Percentiles rank a stretch among this genome's conserved stretches.
Evolutionary conservation across 2,329 filamentous ascomycete genomes (phyloP).

Genomic region (Rhexocercosporidium sp.): DNA sequence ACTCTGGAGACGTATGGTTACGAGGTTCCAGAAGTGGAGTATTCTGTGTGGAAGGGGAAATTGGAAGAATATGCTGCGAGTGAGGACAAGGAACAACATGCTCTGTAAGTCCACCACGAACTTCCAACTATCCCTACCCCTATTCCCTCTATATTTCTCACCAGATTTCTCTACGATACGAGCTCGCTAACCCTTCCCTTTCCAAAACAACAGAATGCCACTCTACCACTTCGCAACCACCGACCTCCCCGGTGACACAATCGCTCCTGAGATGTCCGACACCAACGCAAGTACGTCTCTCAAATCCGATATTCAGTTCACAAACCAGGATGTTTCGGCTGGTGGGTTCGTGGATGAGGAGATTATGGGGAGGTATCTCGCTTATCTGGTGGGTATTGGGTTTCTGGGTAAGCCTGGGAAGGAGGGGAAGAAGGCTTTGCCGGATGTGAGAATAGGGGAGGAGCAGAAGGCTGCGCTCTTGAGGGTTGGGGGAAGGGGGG

Average conservation of each 20-base stretch:
- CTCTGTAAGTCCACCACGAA: conserved; percentile 54
- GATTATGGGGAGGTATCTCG: conserved; percentile 40
- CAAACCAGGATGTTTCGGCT: conserved; percentile 36
- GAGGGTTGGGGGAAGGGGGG: conserved; percentile 28
- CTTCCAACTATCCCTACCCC: too few relatives aligned
- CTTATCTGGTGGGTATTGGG: conserved; percentile 39
- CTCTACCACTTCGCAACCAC: conserved; percentile 75
- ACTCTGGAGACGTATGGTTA: conserved; percentile 77
- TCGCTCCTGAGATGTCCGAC: conserved; percentile 74
- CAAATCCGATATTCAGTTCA: conserved; percentile 57
- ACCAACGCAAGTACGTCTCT: conserved; percentile 68
- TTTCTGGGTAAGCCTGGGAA: conserved; percentile 36
- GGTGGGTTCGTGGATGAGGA: conserved; percentile 38
- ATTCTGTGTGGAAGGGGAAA: conserved; percentile 69
- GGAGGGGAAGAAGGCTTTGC: conserved; percentile 29
- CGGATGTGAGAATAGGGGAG: conserved; percentile 13
- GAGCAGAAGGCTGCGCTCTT: conserved; percentile 27
- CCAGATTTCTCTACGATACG: not conserved
- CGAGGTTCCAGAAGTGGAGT: conserved; percentile 67
- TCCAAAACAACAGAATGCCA: conserved; percentile 52
- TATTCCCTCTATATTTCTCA: not conserved
- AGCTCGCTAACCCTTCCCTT: not conserved
- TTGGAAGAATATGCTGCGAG: conserved; percentile 60
- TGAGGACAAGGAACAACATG: conserved; percentile 67
- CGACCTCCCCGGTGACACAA: conserved; percentile 70